Conservation (phyloP, 352 stramenopile species). For the Elongisporangium anandrum region DNA sequence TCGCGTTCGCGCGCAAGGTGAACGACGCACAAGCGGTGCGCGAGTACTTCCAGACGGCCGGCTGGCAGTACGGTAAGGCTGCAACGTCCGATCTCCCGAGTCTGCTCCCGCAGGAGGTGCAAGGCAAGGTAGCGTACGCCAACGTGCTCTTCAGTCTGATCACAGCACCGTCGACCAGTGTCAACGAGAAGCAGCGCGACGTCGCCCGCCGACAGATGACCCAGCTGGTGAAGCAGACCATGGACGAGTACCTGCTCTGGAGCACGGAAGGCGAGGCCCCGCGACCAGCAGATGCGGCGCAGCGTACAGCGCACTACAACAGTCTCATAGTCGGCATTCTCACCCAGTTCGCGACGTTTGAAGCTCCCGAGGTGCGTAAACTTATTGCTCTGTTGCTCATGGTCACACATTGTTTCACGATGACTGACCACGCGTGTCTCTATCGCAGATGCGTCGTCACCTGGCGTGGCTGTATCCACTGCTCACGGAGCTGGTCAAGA, state of each 20-base stretch:
- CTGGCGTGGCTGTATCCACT: slow-evolving; percentile 79
- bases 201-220: slow-evolving; percentile 67
- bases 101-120: slow-evolving; percentile 67
- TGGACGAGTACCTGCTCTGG: slow-evolving; percentile 71
- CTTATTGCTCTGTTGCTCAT: not conserved
- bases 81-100: slow-evolving; percentile 48
- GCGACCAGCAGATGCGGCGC: slow-evolving; percentile 34
- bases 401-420: slow-evolving; percentile 2
- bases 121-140: slow-evolving; percentile 73
- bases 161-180: slow-evolving; percentile 6
- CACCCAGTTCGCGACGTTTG: slow-evolving; percentile 40
- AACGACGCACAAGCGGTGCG: slow-evolving; percentile 64
- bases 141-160: slow-evolving; percentile 63
- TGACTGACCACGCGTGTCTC: not conserved
- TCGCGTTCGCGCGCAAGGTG: slow-evolving; percentile 61
- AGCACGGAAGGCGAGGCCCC: slow-evolving; percentile 14
- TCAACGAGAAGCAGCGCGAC: slow-evolving; percentile 37
- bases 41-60: slow-evolving; percentile 34
- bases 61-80: slow-evolving; percentile 49
- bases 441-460: slow-evolving; percentile 53
- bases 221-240: slow-evolving; percentile 50
- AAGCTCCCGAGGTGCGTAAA: slow-evolving; percentile 43
- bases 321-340: slow-evolving; percentile 51
- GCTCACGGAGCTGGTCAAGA: slow-evolving; percentile 70
- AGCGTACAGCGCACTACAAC: slow-evolving; percentile 52